These are phyloP conservation scores for Brassica rapa DNA, from an alignment of 345 rosid species.

Conservation along the genomic window DNA sequence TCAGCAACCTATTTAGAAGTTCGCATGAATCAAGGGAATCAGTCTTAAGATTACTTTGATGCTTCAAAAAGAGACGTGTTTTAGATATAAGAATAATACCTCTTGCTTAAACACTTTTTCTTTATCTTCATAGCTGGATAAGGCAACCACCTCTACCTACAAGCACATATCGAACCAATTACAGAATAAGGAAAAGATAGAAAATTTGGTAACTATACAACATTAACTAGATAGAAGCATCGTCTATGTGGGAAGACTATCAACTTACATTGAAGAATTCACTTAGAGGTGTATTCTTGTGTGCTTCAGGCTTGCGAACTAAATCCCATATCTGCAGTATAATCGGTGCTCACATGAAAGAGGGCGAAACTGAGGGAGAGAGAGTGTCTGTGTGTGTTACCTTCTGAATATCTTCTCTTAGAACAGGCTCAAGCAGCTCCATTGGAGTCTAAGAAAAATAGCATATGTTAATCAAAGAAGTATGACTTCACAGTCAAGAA, in stretches of 20 bases:
- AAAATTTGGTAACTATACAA: neutral
- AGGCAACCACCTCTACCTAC: constrained; percentile 82
- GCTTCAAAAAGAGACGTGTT: neutral
- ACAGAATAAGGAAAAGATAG: no score
- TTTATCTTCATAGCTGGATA: constrained; percentile 74
- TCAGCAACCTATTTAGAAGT: constrained; percentile 59
- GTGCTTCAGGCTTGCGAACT: constrained; percentile 76
- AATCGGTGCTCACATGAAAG: constrained; percentile 15
- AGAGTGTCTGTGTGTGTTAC: constrained; percentile 30
- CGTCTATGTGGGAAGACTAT: neutral
- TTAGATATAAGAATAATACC: constrained; percentile 44
- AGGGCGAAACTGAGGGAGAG: neutral
- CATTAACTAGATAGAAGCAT: neutral
- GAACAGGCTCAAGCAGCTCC: constrained; percentile 60
- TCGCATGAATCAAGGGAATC: constrained; percentile 1
- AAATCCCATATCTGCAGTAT: constrained; percentile 75
- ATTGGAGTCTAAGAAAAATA: constrained; percentile 63
- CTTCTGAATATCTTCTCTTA: constrained; percentile 85
- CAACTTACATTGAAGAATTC: constrained; percentile 79
- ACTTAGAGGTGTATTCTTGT: constrained; percentile 65
- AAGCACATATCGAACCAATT: constrained; percentile 17
- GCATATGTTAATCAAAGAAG: constrained; percentile 14
- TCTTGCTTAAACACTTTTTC: constrained; percentile 77
- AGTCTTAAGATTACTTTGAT: neutral
- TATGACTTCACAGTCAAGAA: constrained; percentile 17